Base-by-base conservation (phyloP, 2,329 filamentous ascomycete genomes). In the Parastagonospora avenae region DNA sequence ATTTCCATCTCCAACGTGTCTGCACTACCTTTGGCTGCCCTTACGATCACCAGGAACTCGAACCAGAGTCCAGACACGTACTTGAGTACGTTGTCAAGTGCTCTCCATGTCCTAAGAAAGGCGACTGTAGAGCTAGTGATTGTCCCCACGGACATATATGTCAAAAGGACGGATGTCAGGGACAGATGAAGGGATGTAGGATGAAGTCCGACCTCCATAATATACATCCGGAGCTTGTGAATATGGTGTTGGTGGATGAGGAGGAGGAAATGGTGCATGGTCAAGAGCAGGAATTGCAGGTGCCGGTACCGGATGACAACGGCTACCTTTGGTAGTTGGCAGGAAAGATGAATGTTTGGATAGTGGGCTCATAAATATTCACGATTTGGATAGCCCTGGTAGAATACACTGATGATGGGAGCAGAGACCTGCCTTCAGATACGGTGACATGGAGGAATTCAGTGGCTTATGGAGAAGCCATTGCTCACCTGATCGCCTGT, bases 81-180 rank as follows among this genome's bases (percentile, higher is more conserved):
- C 69, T 83, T 14, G 71, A 73, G 46, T 76, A 75, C 43, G 74
- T 81, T n/a, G 68, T 78, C 1, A 75, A 75, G 24, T 72, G 73
- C 38, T 73, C 69, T 24, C 74, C 76, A 1, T 83, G 81, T 56
- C 60, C 71, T 2, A 54, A 62, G 2, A 75, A 72, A 16, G 69
- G 73, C 2, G 59, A 44, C 0, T 83, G 81, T 52, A 75, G 80
- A 8, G 63, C 65, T 3, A 52, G 64, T 0, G 70, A 75, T 28
- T 83, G 81, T 59, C 69, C 73, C 31, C 66, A 75, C 35, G 81
- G 80, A 0, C 81, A 83, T 52, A 52, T 76, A 2, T 79, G 76
- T 54, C 75, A 76, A 50, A 72, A 65, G 28, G 53, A 61, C 10
- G 64, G 54, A 1, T 72, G 70, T 38, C 31, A 40, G 1, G 62